Conservation (phyloP, 139 green algal genomes). For the Micractinium sp. region DNA sequence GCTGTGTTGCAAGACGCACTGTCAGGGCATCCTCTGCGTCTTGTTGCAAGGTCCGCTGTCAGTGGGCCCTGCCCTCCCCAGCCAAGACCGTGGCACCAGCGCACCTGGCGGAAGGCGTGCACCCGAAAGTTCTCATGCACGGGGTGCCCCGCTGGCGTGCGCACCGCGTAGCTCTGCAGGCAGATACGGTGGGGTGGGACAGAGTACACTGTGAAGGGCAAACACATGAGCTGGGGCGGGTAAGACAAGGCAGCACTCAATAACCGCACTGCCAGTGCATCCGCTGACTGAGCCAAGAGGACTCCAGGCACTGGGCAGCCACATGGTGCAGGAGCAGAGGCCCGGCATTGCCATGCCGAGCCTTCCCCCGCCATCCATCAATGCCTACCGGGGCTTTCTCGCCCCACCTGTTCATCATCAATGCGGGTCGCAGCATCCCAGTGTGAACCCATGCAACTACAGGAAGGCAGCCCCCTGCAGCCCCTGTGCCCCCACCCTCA, state of each 20-base stretch:
- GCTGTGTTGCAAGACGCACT: no score
- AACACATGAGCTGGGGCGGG: no score
- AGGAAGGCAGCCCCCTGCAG: conserved; percentile 81
- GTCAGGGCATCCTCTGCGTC: no score
- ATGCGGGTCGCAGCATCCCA: conserved; percentile 2
- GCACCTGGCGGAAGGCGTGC: conserved; percentile 64
- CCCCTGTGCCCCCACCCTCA: conserved; percentile 28
- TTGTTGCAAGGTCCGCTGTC: no score
- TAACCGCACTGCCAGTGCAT: not conserved
- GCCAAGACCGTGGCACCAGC: no score
- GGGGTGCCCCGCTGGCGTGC: conserved; percentile 73
- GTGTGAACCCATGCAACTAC: conserved; percentile 63
- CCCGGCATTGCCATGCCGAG: no score
- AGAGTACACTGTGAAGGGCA: not conserved
- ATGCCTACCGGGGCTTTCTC: no score
- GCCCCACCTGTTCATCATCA: not conserved
- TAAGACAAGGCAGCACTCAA: not conserved
- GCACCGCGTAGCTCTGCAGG: conserved; percentile 65
- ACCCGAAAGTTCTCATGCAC: conserved; percentile 87
- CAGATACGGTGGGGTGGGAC: not conserved
- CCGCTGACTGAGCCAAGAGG: no score
- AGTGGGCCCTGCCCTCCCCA: no score
- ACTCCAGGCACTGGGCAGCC: no score
- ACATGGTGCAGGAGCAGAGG: no score
- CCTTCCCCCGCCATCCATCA: no score